phyloP scores from a whole-genome alignment of 768 basidiomycete genomes.

The Artomyces pyxidatus region DNA sequence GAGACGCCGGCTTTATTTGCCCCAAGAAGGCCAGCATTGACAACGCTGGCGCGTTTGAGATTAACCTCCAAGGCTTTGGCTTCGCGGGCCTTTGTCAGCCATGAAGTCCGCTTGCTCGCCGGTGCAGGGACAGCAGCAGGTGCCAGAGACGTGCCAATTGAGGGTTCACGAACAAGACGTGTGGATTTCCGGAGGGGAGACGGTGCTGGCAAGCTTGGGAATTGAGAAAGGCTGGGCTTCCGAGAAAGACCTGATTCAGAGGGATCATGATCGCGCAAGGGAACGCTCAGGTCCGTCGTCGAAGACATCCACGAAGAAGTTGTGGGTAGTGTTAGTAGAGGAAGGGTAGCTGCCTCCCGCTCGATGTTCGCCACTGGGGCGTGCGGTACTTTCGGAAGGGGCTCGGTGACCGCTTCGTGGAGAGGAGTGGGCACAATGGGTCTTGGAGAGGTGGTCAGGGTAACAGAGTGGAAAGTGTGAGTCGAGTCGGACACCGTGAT shows the following conservation, averaged over 20 bases:
- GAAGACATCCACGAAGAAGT: slow-evolving; percentile 16
- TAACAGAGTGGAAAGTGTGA: slow-evolving; percentile 31
- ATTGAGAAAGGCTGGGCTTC: slow-evolving; percentile 36
- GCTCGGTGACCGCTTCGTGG: background rate
- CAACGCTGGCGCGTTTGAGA: slow-evolving; percentile 21
- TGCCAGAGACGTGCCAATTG: slow-evolving; percentile 14
- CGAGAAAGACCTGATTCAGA: slow-evolving; percentile 22
- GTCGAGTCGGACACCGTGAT: slow-evolving; percentile 22
- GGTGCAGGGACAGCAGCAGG: slow-evolving; percentile 25
- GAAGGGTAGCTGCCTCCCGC: slow-evolving; percentile 17
- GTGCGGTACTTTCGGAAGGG: too few relatives aligned
- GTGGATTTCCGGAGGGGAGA: slow-evolving; percentile 64
- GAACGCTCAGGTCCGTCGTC: slow-evolving; percentile 25
- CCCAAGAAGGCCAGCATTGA: slow-evolving; percentile 1
- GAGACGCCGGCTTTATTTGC: background rate
- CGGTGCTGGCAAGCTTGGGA: slow-evolving; percentile 62
- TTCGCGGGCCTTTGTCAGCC: slow-evolving; percentile 73
- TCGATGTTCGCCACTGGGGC: too few relatives aligned
- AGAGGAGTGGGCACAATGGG: background rate
- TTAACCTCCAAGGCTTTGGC: slow-evolving; percentile 38
- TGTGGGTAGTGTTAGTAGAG: background rate
- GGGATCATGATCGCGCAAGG: slow-evolving; percentile 27
- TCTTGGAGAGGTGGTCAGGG: slow-evolving; percentile 31
- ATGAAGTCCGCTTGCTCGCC: slow-evolving; percentile 65
- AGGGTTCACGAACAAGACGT: slow-evolving; percentile 40